Base-by-base conservation (phyloP, 2,329 filamentous ascomycete species). In the Pseudonectria buxi region DNA sequence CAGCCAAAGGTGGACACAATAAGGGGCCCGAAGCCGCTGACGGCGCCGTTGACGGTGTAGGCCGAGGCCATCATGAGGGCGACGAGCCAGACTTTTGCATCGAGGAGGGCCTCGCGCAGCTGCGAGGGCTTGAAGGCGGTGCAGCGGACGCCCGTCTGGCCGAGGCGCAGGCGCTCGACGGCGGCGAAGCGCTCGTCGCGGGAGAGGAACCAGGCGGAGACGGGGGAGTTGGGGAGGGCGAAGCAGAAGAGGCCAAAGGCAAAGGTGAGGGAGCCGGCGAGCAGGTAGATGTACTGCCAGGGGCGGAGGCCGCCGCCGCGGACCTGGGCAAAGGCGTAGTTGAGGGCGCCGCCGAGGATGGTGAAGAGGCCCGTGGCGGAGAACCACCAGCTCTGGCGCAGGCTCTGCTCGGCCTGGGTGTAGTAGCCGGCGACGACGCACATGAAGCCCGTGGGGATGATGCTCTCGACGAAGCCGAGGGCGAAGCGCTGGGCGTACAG, bases 1-100 rank as follows among this genome's bases (percentile, higher is more conserved):
- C 72, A 85, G 36, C 81, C 81, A 51, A 86, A 86, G 0, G 81
- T 85, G 1, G 72, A 78, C 2, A 86, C 80, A 40, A 86, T 86
- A 2, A 86, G 61, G 0, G 81, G 81, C 0, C 81, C 81, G 50
- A 86, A 86, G 1, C 81, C 81, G 25, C 71, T 74, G 10, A 86
- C 76, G 6, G 81, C 82, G 9, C 81, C 81, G 49, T 86, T 86
- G 41, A 85, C 74, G 0, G 78, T 83, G 48, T 85, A 83, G 41
- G 78, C 79, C 1, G 77, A 74, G 1, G 74, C 76, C 78, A 84
- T 84, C 69, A 83, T 83, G 16, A 83, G 49, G 7, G 70, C 69
- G 4, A 84, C 61, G 2, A 84, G 65, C 67, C 75, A 84, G 16
- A 80, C 59, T 50, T 83, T 83, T 33, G 72, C 40, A 46, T 84